Conservation (phyloP, 1,284 basidiomycete genomes). For the Naganishia liquefaciens region DNA sequence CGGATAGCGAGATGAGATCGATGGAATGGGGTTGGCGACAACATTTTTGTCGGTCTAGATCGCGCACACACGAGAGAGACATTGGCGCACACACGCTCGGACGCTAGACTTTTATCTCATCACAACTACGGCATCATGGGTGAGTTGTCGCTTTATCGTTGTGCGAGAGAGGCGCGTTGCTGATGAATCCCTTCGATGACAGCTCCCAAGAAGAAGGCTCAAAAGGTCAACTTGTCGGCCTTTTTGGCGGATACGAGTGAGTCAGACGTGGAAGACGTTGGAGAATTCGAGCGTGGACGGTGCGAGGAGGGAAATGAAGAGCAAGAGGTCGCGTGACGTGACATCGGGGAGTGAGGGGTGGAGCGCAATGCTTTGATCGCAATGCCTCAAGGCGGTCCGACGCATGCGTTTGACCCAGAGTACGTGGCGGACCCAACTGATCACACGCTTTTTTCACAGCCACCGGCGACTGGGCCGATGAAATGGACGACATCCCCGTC, state of each 20-base stretch:
- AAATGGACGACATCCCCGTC: conserved; percentile 84
- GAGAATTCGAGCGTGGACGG: background rate
- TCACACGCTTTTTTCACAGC: conserved; percentile 54
- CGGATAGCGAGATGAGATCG: background rate
- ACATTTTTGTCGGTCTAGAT: background rate
- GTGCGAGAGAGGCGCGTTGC: background rate
- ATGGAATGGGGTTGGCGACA: background rate
- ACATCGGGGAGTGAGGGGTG: conserved; percentile 16
- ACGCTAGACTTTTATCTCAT: background rate
- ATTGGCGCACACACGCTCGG: background rate
- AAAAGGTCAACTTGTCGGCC: conserved; percentile 86
- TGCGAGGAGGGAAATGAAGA: background rate
- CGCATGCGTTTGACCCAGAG: no score
- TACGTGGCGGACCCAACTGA: no score
- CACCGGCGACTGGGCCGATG: conserved; percentile 93
- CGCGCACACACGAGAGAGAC: background rate
- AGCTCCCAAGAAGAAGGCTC: conserved; percentile 70
- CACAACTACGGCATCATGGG: conserved; percentile 11
- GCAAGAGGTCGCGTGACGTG: conserved; percentile 30
- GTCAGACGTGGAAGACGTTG: conserved; percentile 44
- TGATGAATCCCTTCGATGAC: conserved; percentile 11
- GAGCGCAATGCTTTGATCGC: background rate
- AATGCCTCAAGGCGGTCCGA: background rate
- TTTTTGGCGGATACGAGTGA: conserved; percentile 80
- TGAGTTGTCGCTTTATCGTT: background rate